These are phyloP conservation scores for Symbiodinium pilosum DNA, from an alignment of 73 alveolate genomes.

Conservation along the genomic window DNA sequence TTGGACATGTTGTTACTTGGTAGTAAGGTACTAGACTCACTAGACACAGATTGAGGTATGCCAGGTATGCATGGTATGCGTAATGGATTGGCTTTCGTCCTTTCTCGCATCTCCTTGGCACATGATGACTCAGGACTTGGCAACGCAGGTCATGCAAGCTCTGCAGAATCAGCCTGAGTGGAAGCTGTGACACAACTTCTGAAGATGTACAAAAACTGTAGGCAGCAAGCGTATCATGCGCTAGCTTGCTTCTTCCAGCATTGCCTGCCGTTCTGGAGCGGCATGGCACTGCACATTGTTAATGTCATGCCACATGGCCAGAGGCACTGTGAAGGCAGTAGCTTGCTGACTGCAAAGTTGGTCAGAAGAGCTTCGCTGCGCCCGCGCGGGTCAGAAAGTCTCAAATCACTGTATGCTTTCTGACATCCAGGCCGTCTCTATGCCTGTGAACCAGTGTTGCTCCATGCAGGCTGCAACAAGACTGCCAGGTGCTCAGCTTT, in stretches of 20 bases:
- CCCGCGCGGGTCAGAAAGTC: neutral
- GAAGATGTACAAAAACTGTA: neutral
- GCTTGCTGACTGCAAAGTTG: neutral
- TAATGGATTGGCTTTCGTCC: no score
- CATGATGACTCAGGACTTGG: constrained; percentile 30
- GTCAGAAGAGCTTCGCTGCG: constrained; percentile 1
- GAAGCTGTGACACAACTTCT: constrained; percentile 13
- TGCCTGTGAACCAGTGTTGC: no score
- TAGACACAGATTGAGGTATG: neutral
- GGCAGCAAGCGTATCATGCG: neutral
- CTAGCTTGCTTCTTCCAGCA: no score
- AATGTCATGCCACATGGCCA: neutral
- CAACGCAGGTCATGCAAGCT: constrained; percentile 89
- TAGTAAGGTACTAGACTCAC: no score
- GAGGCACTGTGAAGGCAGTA: neutral
- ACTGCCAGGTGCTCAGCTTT: no score
- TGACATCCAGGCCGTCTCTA: no score
- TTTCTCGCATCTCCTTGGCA: neutral
- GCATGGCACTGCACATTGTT: neutral
- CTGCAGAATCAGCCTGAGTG: constrained; percentile 85
- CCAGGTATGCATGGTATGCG: neutral
- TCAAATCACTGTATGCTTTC: neutral
- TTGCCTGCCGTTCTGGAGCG: no score
- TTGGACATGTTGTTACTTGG: no score
- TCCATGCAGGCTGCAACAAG: no score